Conservation (phyloP, 805 yeast genomes). For the Metschnikowia chrysomelidarum region DNA sequence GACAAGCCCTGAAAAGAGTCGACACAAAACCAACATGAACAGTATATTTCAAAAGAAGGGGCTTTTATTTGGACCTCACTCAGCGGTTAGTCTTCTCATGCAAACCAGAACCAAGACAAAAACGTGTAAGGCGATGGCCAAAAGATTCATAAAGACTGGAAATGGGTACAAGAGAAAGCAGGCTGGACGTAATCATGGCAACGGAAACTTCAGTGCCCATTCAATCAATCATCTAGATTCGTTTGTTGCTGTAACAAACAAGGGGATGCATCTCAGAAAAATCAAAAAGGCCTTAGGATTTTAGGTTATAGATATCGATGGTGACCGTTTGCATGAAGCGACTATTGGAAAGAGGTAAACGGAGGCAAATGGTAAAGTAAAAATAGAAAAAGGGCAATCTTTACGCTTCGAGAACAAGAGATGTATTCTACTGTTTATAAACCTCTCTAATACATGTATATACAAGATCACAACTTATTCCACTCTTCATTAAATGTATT, state of each 20-base stretch:
- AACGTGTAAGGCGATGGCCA: constrained; percentile 84
- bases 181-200: constrained; percentile 91
- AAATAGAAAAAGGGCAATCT: neutral
- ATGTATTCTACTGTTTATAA: neutral
- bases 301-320: neutral
- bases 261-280: constrained; percentile 57
- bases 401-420: neutral
- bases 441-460: neutral
- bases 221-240: constrained; percentile 59
- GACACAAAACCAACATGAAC: constrained; percentile 11
- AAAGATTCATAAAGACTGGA: constrained; percentile 79
- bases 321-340: neutral
- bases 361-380: no score
- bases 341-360: no score
- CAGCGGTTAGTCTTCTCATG: constrained; percentile 25
- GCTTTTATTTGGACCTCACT: constrained; percentile 20
- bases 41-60: no score
- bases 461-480: neutral
- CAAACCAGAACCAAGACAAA: constrained; percentile 54
- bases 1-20: no score
- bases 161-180: constrained; percentile 53
- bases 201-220: constrained; percentile 78
- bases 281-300: constrained; percentile 47
- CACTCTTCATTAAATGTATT: neutral
- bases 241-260: constrained; percentile 50